These are phyloP conservation scores for Pyrenula aspistea DNA, from an alignment of 495 filamentous ascomycete species.

Conservation along the genomic window DNA sequence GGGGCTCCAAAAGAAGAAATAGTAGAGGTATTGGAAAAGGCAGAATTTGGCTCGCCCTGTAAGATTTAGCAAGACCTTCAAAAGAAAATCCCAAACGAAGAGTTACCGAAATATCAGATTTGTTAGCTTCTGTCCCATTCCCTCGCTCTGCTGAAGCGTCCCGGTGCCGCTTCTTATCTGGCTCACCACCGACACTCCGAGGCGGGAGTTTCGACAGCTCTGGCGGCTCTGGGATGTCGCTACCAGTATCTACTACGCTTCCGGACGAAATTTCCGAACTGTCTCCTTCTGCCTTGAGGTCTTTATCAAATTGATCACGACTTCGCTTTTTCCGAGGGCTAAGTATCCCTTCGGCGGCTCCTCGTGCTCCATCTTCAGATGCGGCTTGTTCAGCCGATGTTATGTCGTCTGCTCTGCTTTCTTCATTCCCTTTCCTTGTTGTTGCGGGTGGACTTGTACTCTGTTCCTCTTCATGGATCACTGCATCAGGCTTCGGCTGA, in stretches of 20 bases:
- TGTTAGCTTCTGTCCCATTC: neutral
- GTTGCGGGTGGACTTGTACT: constrained; percentile 2
- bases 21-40: constrained; percentile 40
- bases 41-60: constrained; percentile 33
- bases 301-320: constrained; percentile 37
- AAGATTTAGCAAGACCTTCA: no score
- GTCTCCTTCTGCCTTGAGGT: constrained; percentile 12
- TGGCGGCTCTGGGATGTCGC: neutral
- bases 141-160: constrained; percentile 28
- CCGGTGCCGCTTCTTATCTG: constrained; percentile 34
- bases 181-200: constrained; percentile 16
- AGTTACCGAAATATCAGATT: no score
- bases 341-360: constrained; percentile 9
- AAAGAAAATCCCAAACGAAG: no score
- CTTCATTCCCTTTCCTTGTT: constrained; percentile 7
- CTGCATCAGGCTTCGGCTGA: constrained; percentile 12
- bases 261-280: constrained; percentile 6
- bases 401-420: neutral
- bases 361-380: constrained; percentile 1
- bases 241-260: constrained; percentile 1
- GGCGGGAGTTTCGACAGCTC: constrained; percentile 7
- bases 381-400: constrained; percentile 5
- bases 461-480: constrained; percentile 5
- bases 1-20: constrained; percentile 37
- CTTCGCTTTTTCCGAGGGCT: constrained; percentile 40